These are phyloP conservation scores for Oryza longistaminata DNA, from an alignment of 176 grass and related monocot species.

Conservation along the genomic window DNA sequence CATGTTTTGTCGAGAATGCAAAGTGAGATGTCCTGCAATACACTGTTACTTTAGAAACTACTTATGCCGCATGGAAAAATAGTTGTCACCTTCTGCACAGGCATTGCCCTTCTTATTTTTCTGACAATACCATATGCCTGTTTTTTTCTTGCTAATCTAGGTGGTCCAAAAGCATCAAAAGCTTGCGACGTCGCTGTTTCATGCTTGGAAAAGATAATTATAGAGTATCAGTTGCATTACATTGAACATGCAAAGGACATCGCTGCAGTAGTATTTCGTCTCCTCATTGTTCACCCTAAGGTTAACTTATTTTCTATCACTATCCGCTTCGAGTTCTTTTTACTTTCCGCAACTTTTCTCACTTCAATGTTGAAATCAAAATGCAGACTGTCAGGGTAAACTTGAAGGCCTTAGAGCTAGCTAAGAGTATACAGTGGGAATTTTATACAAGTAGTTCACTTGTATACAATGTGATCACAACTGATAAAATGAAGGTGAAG, in stretches of 20 bases:
- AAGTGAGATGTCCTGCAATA: background rate
- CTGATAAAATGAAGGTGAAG: constrained; percentile 69
- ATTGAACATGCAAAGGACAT: constrained; percentile 65
- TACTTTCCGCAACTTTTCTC: constrained; percentile 27
- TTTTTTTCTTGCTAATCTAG: constrained; percentile 44
- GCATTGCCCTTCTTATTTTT: background rate
- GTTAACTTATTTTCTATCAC: constrained; percentile 34
- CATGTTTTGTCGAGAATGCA: background rate
- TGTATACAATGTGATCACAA: constrained; percentile 45
- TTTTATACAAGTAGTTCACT: constrained; percentile 64
- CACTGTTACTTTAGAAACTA: background rate
- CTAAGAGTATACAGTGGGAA: constrained; percentile 72
- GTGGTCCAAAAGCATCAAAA: constrained; percentile 63
- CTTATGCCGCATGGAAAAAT: background rate
- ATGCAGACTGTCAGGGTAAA: constrained; percentile 72
- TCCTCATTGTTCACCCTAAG: constrained; percentile 84
- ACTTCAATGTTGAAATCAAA: constrained; percentile 28
- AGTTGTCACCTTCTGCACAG: background rate
- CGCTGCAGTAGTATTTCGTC: constrained; percentile 61
- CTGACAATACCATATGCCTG: background rate
- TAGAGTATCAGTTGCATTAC: constrained; percentile 62
- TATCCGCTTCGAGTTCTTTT: constrained; percentile 6
- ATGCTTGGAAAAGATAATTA: constrained; percentile 70
- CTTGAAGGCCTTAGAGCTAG: constrained; percentile 82
- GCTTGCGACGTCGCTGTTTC: constrained; percentile 81